phyloP scores from a whole-genome alignment of 1,139 yeast genomes.

The Pichia sp. region DNA sequence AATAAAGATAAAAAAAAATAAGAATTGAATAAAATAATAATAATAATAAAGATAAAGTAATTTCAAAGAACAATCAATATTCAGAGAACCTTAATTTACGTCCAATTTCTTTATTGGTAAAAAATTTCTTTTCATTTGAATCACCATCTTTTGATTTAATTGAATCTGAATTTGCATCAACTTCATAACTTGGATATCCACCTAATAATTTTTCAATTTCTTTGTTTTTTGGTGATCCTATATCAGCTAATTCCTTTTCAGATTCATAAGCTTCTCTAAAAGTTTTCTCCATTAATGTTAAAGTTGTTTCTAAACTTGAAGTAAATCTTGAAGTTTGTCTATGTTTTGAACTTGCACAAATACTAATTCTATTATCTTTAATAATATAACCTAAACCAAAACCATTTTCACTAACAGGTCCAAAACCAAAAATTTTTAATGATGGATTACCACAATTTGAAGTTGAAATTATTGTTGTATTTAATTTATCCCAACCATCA shows the following conservation, averaged over 20 bases:
- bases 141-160: slow-evolving; percentile 56
- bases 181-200: slow-evolving; percentile 55
- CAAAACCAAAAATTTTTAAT: slow-evolving; percentile 81
- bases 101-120: slow-evolving; percentile 59
- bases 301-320: slow-evolving; percentile 64
- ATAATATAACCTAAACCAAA: slow-evolving; percentile 90
- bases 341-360: slow-evolving; percentile 86
- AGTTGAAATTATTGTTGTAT: slow-evolving; percentile 59
- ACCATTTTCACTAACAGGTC: slow-evolving; percentile 86
- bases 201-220: slow-evolving; percentile 50
- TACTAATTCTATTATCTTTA: slow-evolving; percentile 75
- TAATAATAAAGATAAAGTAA: not conserved
- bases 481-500: slow-evolving; percentile 66
- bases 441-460: slow-evolving; percentile 84
- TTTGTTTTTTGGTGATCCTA: no score
- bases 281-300: slow-evolving; percentile 55
- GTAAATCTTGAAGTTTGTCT: slow-evolving; percentile 82
- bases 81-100: slow-evolving; percentile 69
- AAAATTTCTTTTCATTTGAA: slow-evolving; percentile 41
- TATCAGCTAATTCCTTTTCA: slow-evolving; percentile 13
- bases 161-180: slow-evolving; percentile 32
- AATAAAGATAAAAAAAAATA: no score
- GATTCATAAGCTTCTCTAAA: slow-evolving; percentile 38
- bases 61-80: slow-evolving; percentile 45
- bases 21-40: no score